phyloP scores from a whole-genome alignment of 108 stramenopile genomes.

The Stephanodiscus triporus region DNA sequence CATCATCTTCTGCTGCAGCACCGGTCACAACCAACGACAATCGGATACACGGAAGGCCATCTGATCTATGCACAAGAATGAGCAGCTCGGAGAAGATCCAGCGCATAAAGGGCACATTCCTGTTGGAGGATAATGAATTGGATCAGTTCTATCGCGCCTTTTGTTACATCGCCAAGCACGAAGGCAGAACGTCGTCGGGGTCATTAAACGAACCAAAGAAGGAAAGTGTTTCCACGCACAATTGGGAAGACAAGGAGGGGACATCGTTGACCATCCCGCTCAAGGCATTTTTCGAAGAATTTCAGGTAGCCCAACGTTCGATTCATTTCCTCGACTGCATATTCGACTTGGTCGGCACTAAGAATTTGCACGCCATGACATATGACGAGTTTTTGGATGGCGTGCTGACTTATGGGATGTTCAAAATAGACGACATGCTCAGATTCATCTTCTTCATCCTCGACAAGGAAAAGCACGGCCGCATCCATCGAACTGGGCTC shows the following conservation, averaged over 20 bases:
- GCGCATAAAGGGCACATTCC: slow-evolving; percentile 13
- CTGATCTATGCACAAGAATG: no score
- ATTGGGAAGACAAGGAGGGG: slow-evolving; percentile 19
- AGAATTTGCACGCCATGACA: slow-evolving; percentile 34
- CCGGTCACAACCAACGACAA: no score
- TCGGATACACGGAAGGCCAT: no score
- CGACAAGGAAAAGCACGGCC: slow-evolving; percentile 5
- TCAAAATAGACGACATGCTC: slow-evolving; percentile 38
- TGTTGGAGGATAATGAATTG: slow-evolving; percentile 26
- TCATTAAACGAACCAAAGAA: not conserved
- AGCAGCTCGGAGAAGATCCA: slow-evolving; percentile 8
- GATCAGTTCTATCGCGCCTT: slow-evolving; percentile 29
- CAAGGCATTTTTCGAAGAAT: slow-evolving; percentile 17
- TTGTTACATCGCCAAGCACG: slow-evolving; percentile 30
- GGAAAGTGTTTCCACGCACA: not conserved
- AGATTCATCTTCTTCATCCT: slow-evolving; percentile 36
- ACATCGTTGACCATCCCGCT: slow-evolving; percentile 10
- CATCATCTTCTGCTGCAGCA: no score
- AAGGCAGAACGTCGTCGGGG: not conserved
- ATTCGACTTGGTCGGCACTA: slow-evolving; percentile 31
- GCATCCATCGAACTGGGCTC: slow-evolving; percentile 8
- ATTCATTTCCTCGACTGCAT: slow-evolving; percentile 22
- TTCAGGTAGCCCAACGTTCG: slow-evolving; percentile 9
- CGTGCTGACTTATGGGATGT: slow-evolving; percentile 17
- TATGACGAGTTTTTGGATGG: slow-evolving; percentile 34